Percentiles rank a stretch among this genome's conserved stretches.
Evolutionary conservation across 257 asterid species (phyloP).

Genomic region (Lycium ferocissimum): DNA sequence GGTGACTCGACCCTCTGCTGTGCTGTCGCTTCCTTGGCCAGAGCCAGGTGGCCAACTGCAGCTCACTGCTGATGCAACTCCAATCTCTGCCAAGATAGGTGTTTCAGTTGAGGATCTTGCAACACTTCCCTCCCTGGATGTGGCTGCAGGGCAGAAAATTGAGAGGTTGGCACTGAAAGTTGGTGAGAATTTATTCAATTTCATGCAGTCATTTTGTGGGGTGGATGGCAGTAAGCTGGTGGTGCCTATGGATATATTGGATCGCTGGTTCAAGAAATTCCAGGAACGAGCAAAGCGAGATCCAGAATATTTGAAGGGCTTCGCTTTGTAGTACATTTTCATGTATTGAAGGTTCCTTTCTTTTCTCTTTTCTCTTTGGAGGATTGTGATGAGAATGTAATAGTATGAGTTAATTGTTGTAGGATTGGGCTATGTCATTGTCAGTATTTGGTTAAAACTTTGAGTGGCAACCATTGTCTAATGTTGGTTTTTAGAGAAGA

Average conservation of each 20-base stretch:
- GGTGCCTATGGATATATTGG: constrained; percentile 95
- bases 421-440: background rate
- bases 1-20: constrained; percentile 85
- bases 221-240: constrained; percentile 88
- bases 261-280: constrained; percentile 96
- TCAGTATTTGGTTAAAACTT: constrained; percentile 10
- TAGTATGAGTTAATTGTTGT: background rate
- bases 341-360: background rate
- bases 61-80: constrained; percentile 66
- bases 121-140: constrained; percentile 81
- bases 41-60: constrained; percentile 76
- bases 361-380: background rate
- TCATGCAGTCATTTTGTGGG: constrained; percentile 96
- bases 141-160: constrained; percentile 80
- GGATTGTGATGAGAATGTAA: background rate
- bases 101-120: constrained; percentile 87
- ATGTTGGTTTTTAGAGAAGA: background rate
- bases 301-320: constrained; percentile 86
- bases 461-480: background rate
- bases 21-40: constrained; percentile 88
- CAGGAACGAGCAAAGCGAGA: constrained; percentile 94
- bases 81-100: constrained; percentile 80
- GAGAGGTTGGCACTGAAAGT: constrained; percentile 92
- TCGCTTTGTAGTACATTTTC: constrained; percentile 51
- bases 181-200: constrained; percentile 93